Percentiles rank a stretch among this genome's conserved stretches.
Conservation (phyloP, 1,284 basidiomycete species). For the Schizophyllum commune region DNA sequence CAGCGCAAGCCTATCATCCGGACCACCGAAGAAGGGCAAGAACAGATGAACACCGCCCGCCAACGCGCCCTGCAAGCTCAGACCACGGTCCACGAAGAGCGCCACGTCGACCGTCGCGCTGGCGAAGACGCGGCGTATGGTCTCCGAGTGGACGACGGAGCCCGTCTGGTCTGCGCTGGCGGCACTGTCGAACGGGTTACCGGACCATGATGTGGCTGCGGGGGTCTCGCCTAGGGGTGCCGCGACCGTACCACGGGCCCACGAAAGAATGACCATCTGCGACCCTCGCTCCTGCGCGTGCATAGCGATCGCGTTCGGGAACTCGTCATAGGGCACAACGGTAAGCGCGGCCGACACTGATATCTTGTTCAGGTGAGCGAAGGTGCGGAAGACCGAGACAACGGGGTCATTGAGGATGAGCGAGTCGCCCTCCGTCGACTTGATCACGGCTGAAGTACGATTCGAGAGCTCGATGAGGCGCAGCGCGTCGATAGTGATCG, state of each 20-base stretch:
- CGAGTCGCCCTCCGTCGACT: slow-evolving; percentile 66
- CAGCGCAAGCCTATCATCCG: slow-evolving; percentile 84
- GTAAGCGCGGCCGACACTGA: slow-evolving; percentile 63
- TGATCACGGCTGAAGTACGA: slow-evolving; percentile 81
- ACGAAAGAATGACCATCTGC: slow-evolving; percentile 79
- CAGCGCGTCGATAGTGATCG: slow-evolving; percentile 59
- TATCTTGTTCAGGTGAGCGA: slow-evolving; percentile 69
- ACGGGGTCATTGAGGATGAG: slow-evolving; percentile 73
- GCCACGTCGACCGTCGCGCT: slow-evolving; percentile 64
- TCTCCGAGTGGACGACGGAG: slow-evolving; percentile 63
- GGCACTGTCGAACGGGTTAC: slow-evolving; percentile 35
- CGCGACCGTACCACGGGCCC: slow-evolving; percentile 39
- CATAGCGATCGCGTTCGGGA: slow-evolving; percentile 57
- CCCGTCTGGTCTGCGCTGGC: slow-evolving; percentile 36
- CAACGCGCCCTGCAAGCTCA: slow-evolving; percentile 16
- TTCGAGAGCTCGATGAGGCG: slow-evolving; percentile 87
- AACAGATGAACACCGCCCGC: slow-evolving; percentile 56
- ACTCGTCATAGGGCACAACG: slow-evolving; percentile 61
- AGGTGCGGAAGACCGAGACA: slow-evolving; percentile 75
- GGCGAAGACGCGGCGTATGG: slow-evolving; percentile 75
- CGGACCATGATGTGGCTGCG: not conserved
- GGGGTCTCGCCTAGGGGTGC: slow-evolving; percentile 8
- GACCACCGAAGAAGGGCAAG: slow-evolving; percentile 87
- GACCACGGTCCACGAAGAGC: slow-evolving; percentile 69
- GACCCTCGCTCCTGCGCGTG: slow-evolving; percentile 54